Base-by-base conservation (phyloP, 768 basidiomycete genomes). In the Holtermannia corniformis region DNA sequence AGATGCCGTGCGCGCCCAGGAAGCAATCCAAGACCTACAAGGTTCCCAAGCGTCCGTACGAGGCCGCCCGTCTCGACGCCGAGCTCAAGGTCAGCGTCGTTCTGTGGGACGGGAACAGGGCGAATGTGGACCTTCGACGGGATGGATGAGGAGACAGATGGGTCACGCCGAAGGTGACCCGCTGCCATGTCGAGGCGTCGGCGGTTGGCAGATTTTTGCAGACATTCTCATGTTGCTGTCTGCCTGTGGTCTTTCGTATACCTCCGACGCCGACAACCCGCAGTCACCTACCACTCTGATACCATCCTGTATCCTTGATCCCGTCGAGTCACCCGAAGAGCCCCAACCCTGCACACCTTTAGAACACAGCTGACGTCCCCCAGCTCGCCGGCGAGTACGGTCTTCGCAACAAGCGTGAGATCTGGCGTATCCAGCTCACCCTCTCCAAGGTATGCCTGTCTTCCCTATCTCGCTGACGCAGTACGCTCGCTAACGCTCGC, bases 321-420 rank as follows among this genome's bases (percentile, higher is more conserved):
- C n/a, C n/a, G n/a, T n/a, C n/a, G n/a, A n/a, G n/a, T n/a, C n/a
- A n/a, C n/a, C n/a, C n/a, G n/a, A n/a, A n/a, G n/a, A n/a, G n/a
- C n/a, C n/a, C n/a, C n/a, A n/a, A n/a, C n/a, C n/a, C n/a, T n/a
- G n/a, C n/a, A n/a, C n/a, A n/a, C n/a, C n/a, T n/a, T n/a, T n/a
- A n/a, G n/a, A n/a, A n/a, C n/a, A n/a, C n/a, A n/a, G n/a, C n/a
- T n/a, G n/a, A n/a, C n/a, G n/a, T n/a, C n/a, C n/a, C n/a, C n/a
- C n/a, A 95, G 93, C 92, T 97, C 76, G 93, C 92, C 50, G 93
- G 95, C 76, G 95, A 99, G 78, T 97, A 92, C 80, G 95, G 95
- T 75, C 88, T 97, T 74, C 87, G 92, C 76, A 97, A 96, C 87
- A 99, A 99, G 81, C 87, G 93, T 74, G 95, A 99, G 79, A 95